Conservation (phyloP, 768 basidiomycete genomes). For the Pholiota molesta region DNA sequence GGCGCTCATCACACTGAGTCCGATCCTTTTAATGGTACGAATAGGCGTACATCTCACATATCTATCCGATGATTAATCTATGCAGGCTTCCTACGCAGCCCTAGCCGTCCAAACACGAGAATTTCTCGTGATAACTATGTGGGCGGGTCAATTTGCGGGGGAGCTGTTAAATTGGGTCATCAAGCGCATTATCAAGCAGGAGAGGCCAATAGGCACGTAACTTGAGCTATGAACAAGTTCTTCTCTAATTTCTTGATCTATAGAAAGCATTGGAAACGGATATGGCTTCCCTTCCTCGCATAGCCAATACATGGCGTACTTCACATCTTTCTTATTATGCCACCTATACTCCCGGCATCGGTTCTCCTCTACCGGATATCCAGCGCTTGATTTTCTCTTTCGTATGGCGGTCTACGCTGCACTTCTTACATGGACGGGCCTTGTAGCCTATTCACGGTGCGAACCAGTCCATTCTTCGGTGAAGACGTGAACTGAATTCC, state of each 20-base stretch:
- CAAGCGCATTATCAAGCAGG: slow-evolving; percentile 69
- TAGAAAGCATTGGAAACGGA: slow-evolving; percentile 65
- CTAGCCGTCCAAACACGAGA: slow-evolving; percentile 78
- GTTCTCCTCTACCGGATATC: slow-evolving; percentile 50
- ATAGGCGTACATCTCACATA: not conserved
- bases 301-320: slow-evolving; percentile 91
- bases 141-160: slow-evolving; percentile 75
- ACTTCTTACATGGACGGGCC: slow-evolving; percentile 56
- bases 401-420: slow-evolving; percentile 48
- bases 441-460: slow-evolving; percentile 82
- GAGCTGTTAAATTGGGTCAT: slow-evolving; percentile 72
- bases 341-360: slow-evolving; percentile 74
- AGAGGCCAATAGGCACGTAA: slow-evolving; percentile 61
- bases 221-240: not conserved
- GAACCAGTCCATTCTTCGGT: slow-evolving; percentile 15
- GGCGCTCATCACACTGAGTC: slow-evolving; percentile 68
- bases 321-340: slow-evolving; percentile 72
- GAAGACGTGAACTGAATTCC: not conserved
- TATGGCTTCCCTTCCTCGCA: slow-evolving; percentile 91
- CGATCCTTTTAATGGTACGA: slow-evolving; percentile 71
- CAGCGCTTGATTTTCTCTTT: slow-evolving; percentile 54
- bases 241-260: not conserved
- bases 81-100: slow-evolving; percentile 79
- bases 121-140: slow-evolving; percentile 80
- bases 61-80: not conserved